phyloP scores from a whole-genome alignment of 1,284 basidiomycete species.

The Cryptococcus depauperatus region DNA sequence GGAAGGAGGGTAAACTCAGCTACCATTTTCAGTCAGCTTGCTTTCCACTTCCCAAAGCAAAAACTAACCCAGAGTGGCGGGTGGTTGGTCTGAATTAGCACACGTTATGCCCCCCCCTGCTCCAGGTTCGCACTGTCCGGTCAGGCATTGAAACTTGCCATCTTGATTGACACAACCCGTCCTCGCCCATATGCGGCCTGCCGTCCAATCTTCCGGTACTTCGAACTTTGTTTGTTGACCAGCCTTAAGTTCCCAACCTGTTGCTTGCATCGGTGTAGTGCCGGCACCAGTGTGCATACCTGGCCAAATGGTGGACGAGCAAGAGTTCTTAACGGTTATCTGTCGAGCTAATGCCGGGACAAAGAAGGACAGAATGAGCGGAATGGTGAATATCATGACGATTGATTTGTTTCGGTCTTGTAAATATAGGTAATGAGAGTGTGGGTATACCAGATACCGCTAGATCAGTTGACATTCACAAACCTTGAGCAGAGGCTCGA shows the following conservation, averaged over 20 bases:
- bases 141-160: conserved; percentile 23
- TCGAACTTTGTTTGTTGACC: conserved; percentile 11
- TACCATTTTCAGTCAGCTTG: not conserved
- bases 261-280: conserved; percentile 16
- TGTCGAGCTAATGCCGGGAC: conserved; percentile 9
- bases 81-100: conserved; percentile 7
- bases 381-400: conserved; percentile 3
- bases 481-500: not conserved
- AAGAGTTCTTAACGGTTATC: conserved; percentile 25
- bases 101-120: conserved; percentile 13
- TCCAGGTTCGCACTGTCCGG: conserved; percentile 18
- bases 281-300: conserved; percentile 14
- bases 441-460: not conserved
- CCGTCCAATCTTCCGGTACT: conserved; percentile 21
- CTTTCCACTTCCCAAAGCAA: not conserved
- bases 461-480: too few relatives aligned
- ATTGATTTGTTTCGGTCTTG: not conserved
- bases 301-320: conserved; percentile 25
- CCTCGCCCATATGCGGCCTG: conserved; percentile 26
- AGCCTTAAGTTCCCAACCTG: conserved; percentile 21
- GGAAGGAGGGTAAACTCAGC: conserved; percentile 27
- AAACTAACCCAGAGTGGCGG: conserved; percentile 16
- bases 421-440: not conserved
- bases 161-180: conserved; percentile 20
- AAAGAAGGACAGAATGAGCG: conserved; percentile 3